Conservation (phyloP, 2,329 filamentous ascomycete species). For the Phoma herbarum region DNA sequence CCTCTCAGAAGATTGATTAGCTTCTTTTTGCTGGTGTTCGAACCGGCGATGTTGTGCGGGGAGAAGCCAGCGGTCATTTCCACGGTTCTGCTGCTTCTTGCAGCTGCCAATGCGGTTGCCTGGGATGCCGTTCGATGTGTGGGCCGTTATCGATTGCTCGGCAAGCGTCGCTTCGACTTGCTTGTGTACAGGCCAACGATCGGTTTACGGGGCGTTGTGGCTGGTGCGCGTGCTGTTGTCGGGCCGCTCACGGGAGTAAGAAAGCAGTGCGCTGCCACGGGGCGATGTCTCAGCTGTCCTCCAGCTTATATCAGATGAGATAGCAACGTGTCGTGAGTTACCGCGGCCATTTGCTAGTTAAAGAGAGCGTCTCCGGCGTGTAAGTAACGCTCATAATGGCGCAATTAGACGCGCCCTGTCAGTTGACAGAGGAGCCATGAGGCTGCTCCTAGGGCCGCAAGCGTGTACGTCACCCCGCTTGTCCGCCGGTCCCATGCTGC, state of each 20-base stretch:
- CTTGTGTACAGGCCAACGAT: conserved; percentile 8
- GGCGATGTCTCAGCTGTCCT: conserved; percentile 9
- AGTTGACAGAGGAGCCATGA: conserved; percentile 11
- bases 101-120: conserved; percentile 23
- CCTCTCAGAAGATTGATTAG: conserved; percentile 50
- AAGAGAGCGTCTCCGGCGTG: conserved; percentile 3
- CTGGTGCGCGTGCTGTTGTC: conserved; percentile 17
- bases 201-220: conserved; percentile 15
- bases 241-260: conserved; percentile 3
- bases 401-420: conserved; percentile 15
- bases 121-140: conserved; percentile 4
- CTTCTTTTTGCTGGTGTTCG: conserved; percentile 41
- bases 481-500: conserved; percentile 12
- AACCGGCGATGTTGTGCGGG: conserved; percentile 39
- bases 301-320: conserved; percentile 27
- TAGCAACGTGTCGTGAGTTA: conserved; percentile 1
- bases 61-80: conserved; percentile 40
- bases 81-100: conserved; percentile 11
- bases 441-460: conserved; percentile 14
- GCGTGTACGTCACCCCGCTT: conserved; percentile 20
- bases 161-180: conserved; percentile 18
- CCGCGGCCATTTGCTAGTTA: conserved; percentile 6
- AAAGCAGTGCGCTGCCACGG: conserved; percentile 7
- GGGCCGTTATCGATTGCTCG: conserved; percentile 30
- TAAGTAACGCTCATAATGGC: conserved; percentile 13